Conservation (phyloP, 2,329 filamentous ascomycete genomes). For the Ceratocystis colombiana region DNA sequence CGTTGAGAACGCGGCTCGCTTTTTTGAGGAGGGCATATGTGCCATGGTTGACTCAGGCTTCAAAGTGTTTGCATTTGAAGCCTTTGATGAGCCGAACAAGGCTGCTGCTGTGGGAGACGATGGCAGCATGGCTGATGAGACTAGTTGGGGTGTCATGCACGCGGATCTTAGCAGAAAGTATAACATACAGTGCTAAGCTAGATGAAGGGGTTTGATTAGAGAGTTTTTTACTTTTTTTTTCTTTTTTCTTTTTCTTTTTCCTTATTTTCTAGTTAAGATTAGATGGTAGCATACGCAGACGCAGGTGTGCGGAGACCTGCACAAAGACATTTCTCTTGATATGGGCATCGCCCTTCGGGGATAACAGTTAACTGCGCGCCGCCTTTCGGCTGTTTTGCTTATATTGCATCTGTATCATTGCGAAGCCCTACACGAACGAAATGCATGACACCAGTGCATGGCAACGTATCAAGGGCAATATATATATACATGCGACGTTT, state of each 20-base stretch:
- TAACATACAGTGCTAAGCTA: conserved; percentile 29
- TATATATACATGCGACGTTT: too few relatives aligned
- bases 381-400: background rate
- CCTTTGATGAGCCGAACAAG: conserved; percentile 65
- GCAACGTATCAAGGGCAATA: too few relatives aligned
- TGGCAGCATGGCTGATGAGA: conserved; percentile 52
- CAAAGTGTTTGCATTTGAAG: conserved; percentile 65
- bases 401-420: background rate
- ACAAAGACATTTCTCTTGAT: background rate
- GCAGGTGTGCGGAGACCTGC: background rate
- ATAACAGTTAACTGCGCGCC: background rate
- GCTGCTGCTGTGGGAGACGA: conserved; percentile 52
- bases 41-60: conserved; percentile 54
- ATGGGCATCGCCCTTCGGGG: background rate
- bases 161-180: conserved; percentile 49
- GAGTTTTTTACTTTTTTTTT: too few relatives aligned
- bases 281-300: background rate
- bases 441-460: too few relatives aligned
- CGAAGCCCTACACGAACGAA: background rate
- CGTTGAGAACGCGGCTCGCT: conserved; percentile 47
- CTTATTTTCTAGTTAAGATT: background rate
- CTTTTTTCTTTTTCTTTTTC: background rate
- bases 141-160: conserved; percentile 59
- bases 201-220: background rate
- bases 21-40: conserved; percentile 54